These are phyloP conservation scores for Coelastrella sp. DNA, from an alignment of 139 green algal species.

Conservation along the genomic window DNA sequence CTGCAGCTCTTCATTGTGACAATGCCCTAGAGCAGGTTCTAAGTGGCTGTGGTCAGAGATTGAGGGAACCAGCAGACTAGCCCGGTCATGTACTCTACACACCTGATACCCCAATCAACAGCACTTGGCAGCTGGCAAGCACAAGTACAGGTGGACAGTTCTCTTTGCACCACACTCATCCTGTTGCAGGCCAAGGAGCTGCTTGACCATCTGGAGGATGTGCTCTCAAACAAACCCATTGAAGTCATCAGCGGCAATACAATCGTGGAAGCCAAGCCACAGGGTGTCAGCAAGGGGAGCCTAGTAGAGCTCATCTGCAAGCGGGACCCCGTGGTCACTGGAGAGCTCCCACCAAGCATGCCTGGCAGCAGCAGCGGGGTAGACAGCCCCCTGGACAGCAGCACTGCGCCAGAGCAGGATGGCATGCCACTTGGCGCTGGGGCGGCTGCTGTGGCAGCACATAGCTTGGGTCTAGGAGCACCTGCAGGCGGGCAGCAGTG, in stretches of 20 bases:
- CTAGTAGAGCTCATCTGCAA: constrained; percentile 82
- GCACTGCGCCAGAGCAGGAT: background rate
- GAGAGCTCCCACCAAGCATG: background rate
- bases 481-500: constrained; percentile 30
- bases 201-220: constrained; percentile 96
- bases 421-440: background rate
- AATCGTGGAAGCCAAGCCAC: constrained; percentile 96
- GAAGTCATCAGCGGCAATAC: constrained; percentile 84
- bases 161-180: background rate
- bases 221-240: constrained; percentile 93
- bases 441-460: constrained; percentile 22
- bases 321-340: background rate
- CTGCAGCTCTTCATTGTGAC: too few species aligned
- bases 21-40: too few species aligned
- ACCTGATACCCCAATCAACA: too few species aligned
- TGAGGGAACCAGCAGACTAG: too few species aligned
- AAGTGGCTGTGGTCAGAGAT: too few species aligned
- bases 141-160: too few species aligned
- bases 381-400: background rate
- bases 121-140: too few species aligned
- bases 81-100: too few species aligned
- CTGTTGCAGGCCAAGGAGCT: constrained; percentile 94
- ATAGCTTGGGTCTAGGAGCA: background rate
- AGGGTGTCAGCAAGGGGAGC: constrained; percentile 85
- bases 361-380: constrained; percentile 10